phyloP scores from a whole-genome alignment of 768 basidiomycete species.

The Pisolithus orientalis region DNA sequence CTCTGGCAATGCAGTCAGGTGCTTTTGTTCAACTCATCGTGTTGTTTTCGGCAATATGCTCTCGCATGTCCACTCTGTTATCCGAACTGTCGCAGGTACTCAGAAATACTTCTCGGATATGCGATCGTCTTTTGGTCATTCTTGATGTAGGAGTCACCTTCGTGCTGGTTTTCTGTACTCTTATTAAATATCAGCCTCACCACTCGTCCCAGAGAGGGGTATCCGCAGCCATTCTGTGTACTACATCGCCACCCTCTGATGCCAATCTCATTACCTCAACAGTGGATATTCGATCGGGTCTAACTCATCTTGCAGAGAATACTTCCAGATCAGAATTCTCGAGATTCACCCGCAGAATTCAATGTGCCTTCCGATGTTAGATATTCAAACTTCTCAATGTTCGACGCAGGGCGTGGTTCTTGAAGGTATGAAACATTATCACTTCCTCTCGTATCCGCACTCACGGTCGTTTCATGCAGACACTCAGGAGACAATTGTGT shows the following conservation, averaged over 20 bases:
- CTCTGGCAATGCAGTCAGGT: conserved; percentile 60
- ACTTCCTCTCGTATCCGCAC: neutral
- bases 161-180: neutral
- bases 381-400: neutral
- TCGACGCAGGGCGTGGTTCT: neutral
- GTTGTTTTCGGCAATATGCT: conserved; percentile 53
- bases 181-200: neutral
- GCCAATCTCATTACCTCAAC: neutral
- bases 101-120: conserved; percentile 19
- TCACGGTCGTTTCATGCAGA: neutral
- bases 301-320: neutral
- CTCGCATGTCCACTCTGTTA: conserved; percentile 45
- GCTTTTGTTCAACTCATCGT: conserved; percentile 69
- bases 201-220: too few relatives aligned
- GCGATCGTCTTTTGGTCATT: conserved; percentile 22
- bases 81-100: conserved; percentile 39
- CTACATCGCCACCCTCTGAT: neutral
- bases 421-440: neutral
- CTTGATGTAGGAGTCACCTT: conserved; percentile 26
- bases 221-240: neutral
- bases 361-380: neutral
- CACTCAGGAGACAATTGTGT: neutral
- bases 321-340: neutral
- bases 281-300: neutral
- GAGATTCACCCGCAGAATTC: neutral